These are phyloP conservation scores for Hanseniaspora vineae DNA, from an alignment of 805 yeast genomes.

Conservation along the genomic window DNA sequence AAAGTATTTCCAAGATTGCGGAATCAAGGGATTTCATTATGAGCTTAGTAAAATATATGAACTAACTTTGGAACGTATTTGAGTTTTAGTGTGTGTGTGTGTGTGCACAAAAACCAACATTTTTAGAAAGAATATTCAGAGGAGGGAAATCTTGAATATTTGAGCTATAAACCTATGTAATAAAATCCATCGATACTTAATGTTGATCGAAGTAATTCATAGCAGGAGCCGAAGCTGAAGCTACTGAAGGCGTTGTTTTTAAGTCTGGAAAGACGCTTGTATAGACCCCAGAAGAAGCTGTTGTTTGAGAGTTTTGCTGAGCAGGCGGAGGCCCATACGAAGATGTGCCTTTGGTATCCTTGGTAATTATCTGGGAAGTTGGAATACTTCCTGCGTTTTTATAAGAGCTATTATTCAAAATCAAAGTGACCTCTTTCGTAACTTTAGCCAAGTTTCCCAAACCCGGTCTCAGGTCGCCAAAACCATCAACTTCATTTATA, in stretches of 20 bases:
- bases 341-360: background rate
- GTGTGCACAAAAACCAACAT: too few species aligned
- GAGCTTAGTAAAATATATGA: slow-evolving; percentile 35
- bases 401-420: slow-evolving; percentile 56
- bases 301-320: slow-evolving; percentile 1
- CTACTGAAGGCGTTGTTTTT: background rate
- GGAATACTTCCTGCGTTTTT: slow-evolving; percentile 14
- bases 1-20: slow-evolving; percentile 21
- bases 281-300: slow-evolving; percentile 4
- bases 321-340: too few species aligned
- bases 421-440: slow-evolving; percentile 84
- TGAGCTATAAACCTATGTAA: too few species aligned
- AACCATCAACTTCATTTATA: slow-evolving; percentile 66
- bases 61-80: slow-evolving; percentile 25
- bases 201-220: background rate
- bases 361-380: background rate
- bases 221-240: background rate
- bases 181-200: background rate
- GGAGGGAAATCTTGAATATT: too few species aligned
- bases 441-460: slow-evolving; percentile 75
- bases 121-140: too few species aligned
- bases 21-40: slow-evolving; percentile 30
- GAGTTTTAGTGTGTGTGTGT: background rate
- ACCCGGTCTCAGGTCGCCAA: slow-evolving; percentile 68
- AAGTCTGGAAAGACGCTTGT: background rate